Evolutionary conservation across 495 filamentous ascomycete species (phyloP), one percentile per base, ranked within the genome.

Genomic region (Penicillium antarcticum): DNA sequence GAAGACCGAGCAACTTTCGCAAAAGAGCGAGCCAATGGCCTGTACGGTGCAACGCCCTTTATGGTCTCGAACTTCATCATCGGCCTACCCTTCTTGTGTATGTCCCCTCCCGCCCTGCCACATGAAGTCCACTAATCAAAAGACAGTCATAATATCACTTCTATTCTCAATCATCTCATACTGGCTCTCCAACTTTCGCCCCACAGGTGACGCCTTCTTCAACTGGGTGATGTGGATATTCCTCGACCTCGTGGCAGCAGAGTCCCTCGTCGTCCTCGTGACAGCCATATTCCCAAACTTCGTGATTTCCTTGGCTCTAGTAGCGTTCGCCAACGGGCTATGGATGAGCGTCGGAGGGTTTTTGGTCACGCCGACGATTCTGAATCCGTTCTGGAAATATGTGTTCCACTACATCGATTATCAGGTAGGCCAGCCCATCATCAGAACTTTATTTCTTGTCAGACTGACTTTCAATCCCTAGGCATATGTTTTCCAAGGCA

Each of bases 321-420:
- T 86, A 0, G 88, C 89, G 0, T 92, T 92, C 48, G 85, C 86
- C 8, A 94, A 94, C 61, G 89, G 89, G 0, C 75, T 92, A 9
- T 94, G 89, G 88, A 94, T 94, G 89, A 80, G 80, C 54, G 86
- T 90, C 5, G 79, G 83, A 38, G 89, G 89, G 5, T 94, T 94
- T 74, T 73, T 92, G 61, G 87, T 91, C n/a, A 72, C 75, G 11
- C 81, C 82, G 12, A 80, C 69, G 0, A 77, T 85, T 7, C 69
- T 94, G 38, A 94, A 94, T 62, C 80, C 81, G 9, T 94, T 94
- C 52, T 94, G 87, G 84, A 80, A 81, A 62, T 94, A 92, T 63
- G 86, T 87, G 1, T 91, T 91, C 56, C 83, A 88, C 55, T 91
- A 87, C 60, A 92, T 91, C 61, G 87, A 92, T 58, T 91, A 91